These are phyloP conservation scores for Pilasporangium apinafurcum DNA, from an alignment of 352 stramenopile species.

Conservation along the genomic window DNA sequence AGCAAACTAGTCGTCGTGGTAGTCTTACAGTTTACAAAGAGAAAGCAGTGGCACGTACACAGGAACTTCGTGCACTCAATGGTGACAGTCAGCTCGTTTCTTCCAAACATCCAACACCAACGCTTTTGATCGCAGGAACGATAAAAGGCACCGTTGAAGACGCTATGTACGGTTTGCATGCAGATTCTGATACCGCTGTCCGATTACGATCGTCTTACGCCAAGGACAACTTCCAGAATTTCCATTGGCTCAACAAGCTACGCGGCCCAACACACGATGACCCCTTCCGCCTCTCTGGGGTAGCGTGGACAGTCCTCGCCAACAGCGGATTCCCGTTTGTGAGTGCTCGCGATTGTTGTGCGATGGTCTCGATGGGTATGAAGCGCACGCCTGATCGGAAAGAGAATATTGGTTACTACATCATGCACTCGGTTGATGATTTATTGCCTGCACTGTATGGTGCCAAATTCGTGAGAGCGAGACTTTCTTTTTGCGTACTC, in stretches of 20 bases:
- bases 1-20: slow-evolving; percentile 18
- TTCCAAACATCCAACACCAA: slow-evolving; percentile 7
- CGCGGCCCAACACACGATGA: slow-evolving; percentile 7
- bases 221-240: slow-evolving; percentile 7
- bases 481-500: too few species aligned
- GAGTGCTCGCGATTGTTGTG: too few species aligned
- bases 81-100: background rate
- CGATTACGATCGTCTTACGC: slow-evolving; percentile 7
- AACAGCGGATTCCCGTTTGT: too few species aligned
- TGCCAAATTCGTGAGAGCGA: too few species aligned
- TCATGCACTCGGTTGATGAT: too few species aligned
- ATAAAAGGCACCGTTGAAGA: slow-evolving; percentile 7
- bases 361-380: too few species aligned
- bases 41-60: slow-evolving; percentile 1
- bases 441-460: too few species aligned
- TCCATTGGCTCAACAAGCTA: slow-evolving; percentile 8
- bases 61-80: slow-evolving; percentile 2
- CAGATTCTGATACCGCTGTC: slow-evolving; percentile 4
- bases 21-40: slow-evolving; percentile 42
- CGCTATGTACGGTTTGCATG: slow-evolving; percentile 10
- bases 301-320: too few species aligned
- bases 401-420: too few species aligned
- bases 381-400: too few species aligned
- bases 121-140: slow-evolving; percentile 4
- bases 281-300: slow-evolving; percentile 12